A percentile compares a stretch with the other conserved stretches of the same genome.
Evolutionary conservation across 495 filamentous ascomycete species (phyloP).

Genomic region (Hypoxylon lenormandii): DNA sequence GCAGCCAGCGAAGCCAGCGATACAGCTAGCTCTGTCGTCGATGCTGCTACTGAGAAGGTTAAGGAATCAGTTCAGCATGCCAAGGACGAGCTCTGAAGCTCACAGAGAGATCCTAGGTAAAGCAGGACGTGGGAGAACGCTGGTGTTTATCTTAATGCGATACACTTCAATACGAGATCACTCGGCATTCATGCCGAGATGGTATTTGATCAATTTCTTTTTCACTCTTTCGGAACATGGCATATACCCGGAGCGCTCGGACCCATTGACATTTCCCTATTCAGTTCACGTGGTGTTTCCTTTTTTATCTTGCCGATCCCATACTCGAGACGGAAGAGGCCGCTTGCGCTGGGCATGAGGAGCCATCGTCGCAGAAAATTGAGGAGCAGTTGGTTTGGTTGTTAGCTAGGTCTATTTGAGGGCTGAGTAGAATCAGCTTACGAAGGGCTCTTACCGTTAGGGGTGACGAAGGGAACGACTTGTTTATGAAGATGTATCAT

Average conservation of each 20-base stretch:
- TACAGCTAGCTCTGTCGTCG: conserved; percentile 48
- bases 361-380: conserved; percentile 1
- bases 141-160: conserved; percentile 16
- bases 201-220: conserved; percentile 18
- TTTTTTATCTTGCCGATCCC: not conserved
- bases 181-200: not conserved
- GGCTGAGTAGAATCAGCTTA: conserved; percentile 11
- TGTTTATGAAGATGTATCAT: conserved; percentile 1
- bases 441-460: conserved; percentile 6
- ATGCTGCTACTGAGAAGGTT: conserved; percentile 62
- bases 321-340: not conserved
- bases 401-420: not conserved
- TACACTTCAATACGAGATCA: conserved; percentile 15
- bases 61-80: conserved; percentile 58
- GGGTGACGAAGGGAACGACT: conserved; percentile 30
- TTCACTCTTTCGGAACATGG: conserved; percentile 38
- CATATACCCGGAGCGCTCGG: conserved; percentile 44
- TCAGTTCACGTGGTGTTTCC: conserved; percentile 14
- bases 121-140: not conserved
- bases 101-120: not conserved
- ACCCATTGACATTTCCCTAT: conserved; percentile 28
- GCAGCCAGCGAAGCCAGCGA: conserved; percentile 52
- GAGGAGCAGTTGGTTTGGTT: not conserved
- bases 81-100: conserved; percentile 69
- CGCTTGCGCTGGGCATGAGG: conserved; percentile 1